Base-by-base conservation (phyloP, 2,329 filamentous ascomycete genomes). In the Xylariaceae sp. region DNA sequence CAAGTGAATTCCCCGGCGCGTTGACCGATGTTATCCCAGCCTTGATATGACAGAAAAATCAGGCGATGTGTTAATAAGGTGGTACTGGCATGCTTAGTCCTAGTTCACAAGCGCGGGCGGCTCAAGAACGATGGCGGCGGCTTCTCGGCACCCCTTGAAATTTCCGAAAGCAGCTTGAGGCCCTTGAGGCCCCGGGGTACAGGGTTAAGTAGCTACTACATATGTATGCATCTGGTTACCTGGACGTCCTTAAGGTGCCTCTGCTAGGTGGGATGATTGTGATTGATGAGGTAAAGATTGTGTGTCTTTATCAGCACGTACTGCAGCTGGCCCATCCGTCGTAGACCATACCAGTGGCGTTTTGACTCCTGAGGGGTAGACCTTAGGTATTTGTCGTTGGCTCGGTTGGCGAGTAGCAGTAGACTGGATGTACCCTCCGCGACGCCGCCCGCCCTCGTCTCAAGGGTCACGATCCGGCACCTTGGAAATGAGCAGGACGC, bases 271-370 rank as follows among this genome's bases (percentile, higher is more conserved):
- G 38, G 16, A 24, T 12, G 34, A 17, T n/a, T 42, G 41, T 38
- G 28, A 50, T 49, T 38, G 28, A 50, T 49, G 48, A 49, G 47
- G 45, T 48, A 50, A 51, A 47, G 50, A 41, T 24, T 49, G 16
- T n/a, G 30, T 41, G 43, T 46, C 32, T 34, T 42, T 48, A 48
- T 52, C 46, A 52, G 42, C 43, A 36, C 13, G 7, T 32, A n/a
- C 30, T 32, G 30, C 30, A n/a, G 30, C 30, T 13, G 30, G 11
- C 6, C 22, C 22, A 26, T 6, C 11, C 6, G 22, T 26, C 22
- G 22, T 11, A 26, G 11, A 26, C 22, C 22, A 26, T 26, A 6
- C 22, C 22, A 11, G n/a, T n/a, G n/a, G n/a, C n/a, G n/a, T n/a
- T n/a, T n/a, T n/a, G n/a, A n/a, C n/a, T 26, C 22, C 11, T 26